Evolutionary conservation across 208 protist genomes (phyloP).

Genomic region (Wallacemonas sp.): DNA sequence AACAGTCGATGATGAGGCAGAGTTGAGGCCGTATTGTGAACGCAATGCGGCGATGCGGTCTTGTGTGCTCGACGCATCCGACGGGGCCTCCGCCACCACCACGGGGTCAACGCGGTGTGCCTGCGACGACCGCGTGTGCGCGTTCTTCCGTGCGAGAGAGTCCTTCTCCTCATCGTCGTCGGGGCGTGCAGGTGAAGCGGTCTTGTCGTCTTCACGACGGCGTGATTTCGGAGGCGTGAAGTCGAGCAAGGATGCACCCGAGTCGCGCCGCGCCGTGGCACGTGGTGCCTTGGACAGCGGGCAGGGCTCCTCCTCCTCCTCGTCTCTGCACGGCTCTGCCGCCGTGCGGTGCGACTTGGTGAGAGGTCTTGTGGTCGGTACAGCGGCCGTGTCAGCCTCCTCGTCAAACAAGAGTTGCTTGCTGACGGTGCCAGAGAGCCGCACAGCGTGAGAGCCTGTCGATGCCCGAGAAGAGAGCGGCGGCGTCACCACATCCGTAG

Average conservation of each 20-base stretch:
- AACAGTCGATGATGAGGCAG: neutral
- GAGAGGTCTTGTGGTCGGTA: neutral
- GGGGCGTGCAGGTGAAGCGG: neutral
- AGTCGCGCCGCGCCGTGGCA: slow-evolving; percentile 9
- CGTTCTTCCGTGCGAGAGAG: neutral
- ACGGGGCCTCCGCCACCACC: neutral
- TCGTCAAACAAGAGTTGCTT: slow-evolving; percentile 20
- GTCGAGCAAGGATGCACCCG: neutral
- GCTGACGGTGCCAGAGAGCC: slow-evolving; percentile 18
- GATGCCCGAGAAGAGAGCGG: too few species aligned
- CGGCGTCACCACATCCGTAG: too few species aligned
- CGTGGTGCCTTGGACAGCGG: slow-evolving; percentile 15
- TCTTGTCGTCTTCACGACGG: slow-evolving; percentile 4
- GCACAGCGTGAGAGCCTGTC: neutral
- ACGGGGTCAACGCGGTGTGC: too few species aligned
- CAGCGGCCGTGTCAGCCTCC: neutral
- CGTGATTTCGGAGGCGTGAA: neutral
- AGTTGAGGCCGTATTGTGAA: slow-evolving; percentile 2
- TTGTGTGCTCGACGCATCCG: neutral
- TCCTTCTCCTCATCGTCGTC: neutral
- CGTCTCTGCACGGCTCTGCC: too few species aligned
- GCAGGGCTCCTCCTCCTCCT: slow-evolving; percentile 14
- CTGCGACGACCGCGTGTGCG: too few species aligned
- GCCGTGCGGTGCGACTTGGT: too few species aligned
- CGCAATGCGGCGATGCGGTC: slow-evolving; percentile 10